A percentile compares a stretch with the other conserved stretches of the same genome.
Evolutionary conservation across 768 basidiomycete species (phyloP).

Genomic region (Butyriboletus loyo): DNA sequence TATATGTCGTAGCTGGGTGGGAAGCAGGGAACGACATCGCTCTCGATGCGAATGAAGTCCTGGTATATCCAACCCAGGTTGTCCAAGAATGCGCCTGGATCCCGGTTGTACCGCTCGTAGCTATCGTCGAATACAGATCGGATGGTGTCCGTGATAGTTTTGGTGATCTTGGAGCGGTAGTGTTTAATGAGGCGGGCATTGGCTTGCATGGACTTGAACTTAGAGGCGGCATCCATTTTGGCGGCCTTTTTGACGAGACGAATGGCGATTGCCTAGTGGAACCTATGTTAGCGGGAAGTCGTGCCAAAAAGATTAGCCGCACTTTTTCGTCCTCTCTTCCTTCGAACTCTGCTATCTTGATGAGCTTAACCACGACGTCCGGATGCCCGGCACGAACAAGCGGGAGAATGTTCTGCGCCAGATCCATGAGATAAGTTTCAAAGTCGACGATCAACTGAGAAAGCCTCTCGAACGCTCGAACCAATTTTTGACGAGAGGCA

Average conservation of each 20-base stretch:
- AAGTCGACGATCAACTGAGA: constrained; percentile 78
- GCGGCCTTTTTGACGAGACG: constrained; percentile 92
- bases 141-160: constrained; percentile 76
- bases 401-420: constrained; percentile 75
- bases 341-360: constrained; percentile 94
- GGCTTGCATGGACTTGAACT: constrained; percentile 91
- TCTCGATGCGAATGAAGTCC: constrained; percentile 90
- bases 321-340: constrained; percentile 95
- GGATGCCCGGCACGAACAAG: constrained; percentile 76
- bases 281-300: background rate
- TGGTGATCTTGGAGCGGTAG: constrained; percentile 86
- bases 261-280: constrained; percentile 80
- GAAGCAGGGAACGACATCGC: constrained; percentile 87
- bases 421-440: constrained; percentile 76
- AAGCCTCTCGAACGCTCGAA: constrained; percentile 81
- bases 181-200: constrained; percentile 92
- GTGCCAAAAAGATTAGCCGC: background rate
- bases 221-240: constrained; percentile 88
- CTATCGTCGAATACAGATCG: constrained; percentile 65
- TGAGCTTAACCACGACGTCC: constrained; percentile 84
- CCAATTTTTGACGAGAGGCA: constrained; percentile 62
- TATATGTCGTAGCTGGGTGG: constrained; percentile 91
- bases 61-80: constrained; percentile 89
- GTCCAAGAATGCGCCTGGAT: constrained; percentile 73
- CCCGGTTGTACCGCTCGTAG: constrained; percentile 56